A percentile compares a stretch with the other conserved stretches of the same genome.
phyloP scores from a whole-genome alignment of 306 rosid genomes.

The Quercus variabilis region DNA sequence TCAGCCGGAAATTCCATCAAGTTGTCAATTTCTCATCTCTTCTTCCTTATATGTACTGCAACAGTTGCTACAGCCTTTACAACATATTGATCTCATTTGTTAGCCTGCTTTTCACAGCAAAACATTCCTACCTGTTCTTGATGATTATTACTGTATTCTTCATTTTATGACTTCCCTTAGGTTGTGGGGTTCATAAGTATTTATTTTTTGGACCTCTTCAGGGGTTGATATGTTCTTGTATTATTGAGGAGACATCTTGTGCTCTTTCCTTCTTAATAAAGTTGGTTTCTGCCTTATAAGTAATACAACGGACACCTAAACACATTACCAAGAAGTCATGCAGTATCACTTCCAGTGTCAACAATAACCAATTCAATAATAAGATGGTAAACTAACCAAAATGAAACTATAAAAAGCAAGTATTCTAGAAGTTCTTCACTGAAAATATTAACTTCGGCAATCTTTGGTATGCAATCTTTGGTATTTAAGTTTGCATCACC shows the following conservation, averaged over 20 bases:
- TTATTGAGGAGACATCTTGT: slow-evolving; percentile 1
- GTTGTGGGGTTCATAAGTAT: slow-evolving; percentile 13
- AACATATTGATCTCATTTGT: slow-evolving; percentile 27
- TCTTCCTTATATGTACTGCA: slow-evolving; percentile 45
- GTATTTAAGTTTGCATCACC: neutral
- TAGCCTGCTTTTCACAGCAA: neutral
- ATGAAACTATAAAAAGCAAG: neutral
- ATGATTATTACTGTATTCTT: slow-evolving; percentile 3
- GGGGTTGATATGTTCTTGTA: slow-evolving; percentile 21
- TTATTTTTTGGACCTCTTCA: slow-evolving; percentile 19
- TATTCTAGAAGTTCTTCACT: neutral
- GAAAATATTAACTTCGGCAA: neutral
- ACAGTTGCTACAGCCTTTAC: slow-evolving; percentile 36
- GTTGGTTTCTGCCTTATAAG: neutral
- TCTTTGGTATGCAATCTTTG: neutral
- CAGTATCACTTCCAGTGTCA: neutral
- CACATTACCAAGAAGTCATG: neutral
- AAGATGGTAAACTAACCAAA: neutral
- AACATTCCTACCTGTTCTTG: slow-evolving; percentile 1
- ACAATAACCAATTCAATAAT: neutral
- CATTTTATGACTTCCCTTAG: slow-evolving; percentile 14
- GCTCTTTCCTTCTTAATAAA: slow-evolving; percentile 26
- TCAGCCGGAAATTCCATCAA: slow-evolving; percentile 54
- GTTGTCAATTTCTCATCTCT: slow-evolving; percentile 39
- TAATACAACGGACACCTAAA: neutral